Conservation (phyloP, 2,329 filamentous ascomycete species). For the Monilinia laxa region DNA sequence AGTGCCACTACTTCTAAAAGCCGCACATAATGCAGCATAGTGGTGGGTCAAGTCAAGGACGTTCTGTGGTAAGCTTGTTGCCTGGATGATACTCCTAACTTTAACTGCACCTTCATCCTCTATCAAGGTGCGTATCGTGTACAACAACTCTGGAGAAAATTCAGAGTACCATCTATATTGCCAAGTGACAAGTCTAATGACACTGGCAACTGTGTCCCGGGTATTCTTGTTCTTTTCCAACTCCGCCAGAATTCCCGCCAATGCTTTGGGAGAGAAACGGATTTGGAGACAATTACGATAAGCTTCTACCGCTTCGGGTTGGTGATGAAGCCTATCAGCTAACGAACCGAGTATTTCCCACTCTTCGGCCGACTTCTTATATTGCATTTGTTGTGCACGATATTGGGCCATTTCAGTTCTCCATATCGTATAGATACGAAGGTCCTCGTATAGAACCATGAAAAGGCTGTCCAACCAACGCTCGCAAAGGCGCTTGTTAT, state of each 20-base stretch:
- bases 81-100: slow-evolving; percentile 94
- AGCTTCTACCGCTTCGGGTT: slow-evolving; percentile 87
- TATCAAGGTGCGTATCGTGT: slow-evolving; percentile 85
- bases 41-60: slow-evolving; percentile 94
- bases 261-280: slow-evolving; percentile 89
- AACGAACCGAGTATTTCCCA: slow-evolving; percentile 97
- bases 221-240: slow-evolving; percentile 79
- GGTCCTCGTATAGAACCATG: slow-evolving; percentile 98
- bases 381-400: slow-evolving; percentile 87
- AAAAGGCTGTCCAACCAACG: slow-evolving; percentile 98
- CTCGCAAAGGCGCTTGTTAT: slow-evolving; percentile 95
- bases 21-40: slow-evolving; percentile 90
- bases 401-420: slow-evolving; percentile 97
- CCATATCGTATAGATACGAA: slow-evolving; percentile 99
- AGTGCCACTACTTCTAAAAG: slow-evolving; percentile 84
- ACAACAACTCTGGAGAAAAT: slow-evolving; percentile 90
- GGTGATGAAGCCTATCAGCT: slow-evolving; percentile 88
- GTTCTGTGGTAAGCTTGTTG: slow-evolving; percentile 87
- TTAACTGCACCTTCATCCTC: slow-evolving; percentile 98
- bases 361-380: slow-evolving; percentile 94
- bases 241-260: slow-evolving; percentile 77
- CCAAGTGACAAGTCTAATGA: slow-evolving; percentile 93
- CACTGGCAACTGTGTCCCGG: slow-evolving; percentile 74
- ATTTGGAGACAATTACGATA: slow-evolving; percentile 85
- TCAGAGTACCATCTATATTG: slow-evolving; percentile 99